Percentiles rank a stretch among this genome's conserved stretches.
These are phyloP conservation scores for Schizochytrium sp. DNA, from an alignment of 108 stramenopile species.

Conservation along the genomic window DNA sequence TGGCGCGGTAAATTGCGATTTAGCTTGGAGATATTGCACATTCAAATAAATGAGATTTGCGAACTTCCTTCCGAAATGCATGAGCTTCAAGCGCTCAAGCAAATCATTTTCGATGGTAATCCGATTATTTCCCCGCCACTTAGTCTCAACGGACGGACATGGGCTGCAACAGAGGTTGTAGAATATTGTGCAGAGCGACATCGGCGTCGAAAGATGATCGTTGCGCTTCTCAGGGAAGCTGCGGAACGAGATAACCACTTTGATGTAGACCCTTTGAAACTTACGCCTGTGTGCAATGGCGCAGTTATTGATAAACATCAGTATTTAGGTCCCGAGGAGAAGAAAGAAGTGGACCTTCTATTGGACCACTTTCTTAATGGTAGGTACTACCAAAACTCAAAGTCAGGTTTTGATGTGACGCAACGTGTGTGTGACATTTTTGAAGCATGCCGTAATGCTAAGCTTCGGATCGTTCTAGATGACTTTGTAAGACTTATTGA, in stretches of 20 bases:
- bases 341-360: not conserved
- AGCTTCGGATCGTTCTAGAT: slow-evolving; percentile 31
- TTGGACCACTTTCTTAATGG: slow-evolving; percentile 34
- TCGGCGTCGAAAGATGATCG: not conserved
- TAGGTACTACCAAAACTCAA: not conserved
- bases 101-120: slow-evolving; percentile 15
- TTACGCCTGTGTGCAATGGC: not conserved
- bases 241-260: not conserved
- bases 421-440: not conserved
- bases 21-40: slow-evolving; percentile 58
- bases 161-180: not conserved
- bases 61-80: slow-evolving; percentile 60
- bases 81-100: slow-evolving; percentile 4
- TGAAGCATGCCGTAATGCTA: not conserved
- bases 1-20: slow-evolving; percentile 60
- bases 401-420: not conserved
- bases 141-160: not conserved
- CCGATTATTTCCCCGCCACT: slow-evolving; percentile 37
- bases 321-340: not conserved
- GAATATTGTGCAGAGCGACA: slow-evolving; percentile 33
- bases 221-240: not conserved
- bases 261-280: not conserved
- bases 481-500: slow-evolving; percentile 9
- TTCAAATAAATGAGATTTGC: slow-evolving; percentile 63
- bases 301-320: not conserved